These are phyloP conservation scores for Flaveria floridana DNA, from an alignment of 140 eudicot species.

Conservation along the genomic window DNA sequence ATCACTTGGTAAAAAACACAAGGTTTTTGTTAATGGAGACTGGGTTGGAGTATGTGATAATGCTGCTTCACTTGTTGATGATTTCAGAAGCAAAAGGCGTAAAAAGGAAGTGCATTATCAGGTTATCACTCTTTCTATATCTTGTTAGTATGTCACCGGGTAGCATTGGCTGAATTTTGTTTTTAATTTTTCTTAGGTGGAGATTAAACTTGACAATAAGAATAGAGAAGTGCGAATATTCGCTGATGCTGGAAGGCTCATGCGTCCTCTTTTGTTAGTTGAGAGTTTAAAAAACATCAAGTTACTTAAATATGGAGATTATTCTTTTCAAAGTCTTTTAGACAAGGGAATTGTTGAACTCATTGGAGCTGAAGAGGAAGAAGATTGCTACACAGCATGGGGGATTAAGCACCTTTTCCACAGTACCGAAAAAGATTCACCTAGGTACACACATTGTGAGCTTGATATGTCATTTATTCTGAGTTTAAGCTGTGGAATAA, in stretches of 20 bases:
- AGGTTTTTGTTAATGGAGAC: constrained; percentile 76
- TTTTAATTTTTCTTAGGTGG: constrained; percentile 48
- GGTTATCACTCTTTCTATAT: constrained; percentile 39
- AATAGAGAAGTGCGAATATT: constrained; percentile 77
- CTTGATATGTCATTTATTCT: constrained; percentile 67
- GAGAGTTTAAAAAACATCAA: constrained; percentile 52
- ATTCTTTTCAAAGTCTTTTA: constrained; percentile 63
- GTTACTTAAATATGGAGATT: constrained; percentile 40
- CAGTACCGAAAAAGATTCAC: constrained; percentile 39
- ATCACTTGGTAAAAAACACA: constrained; percentile 49
- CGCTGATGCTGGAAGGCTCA: constrained; percentile 88
- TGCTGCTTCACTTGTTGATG: constrained; percentile 63
- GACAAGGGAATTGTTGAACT: constrained; percentile 73
- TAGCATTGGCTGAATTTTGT: constrained; percentile 15
- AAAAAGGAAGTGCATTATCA: constrained; percentile 52
- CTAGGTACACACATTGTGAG: constrained; percentile 82
- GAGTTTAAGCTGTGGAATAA: constrained; percentile 76
- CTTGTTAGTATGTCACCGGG: constrained; percentile 2
- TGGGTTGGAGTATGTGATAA: constrained; percentile 76
- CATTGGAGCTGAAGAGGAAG: constrained; percentile 91
- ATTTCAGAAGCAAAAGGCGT: constrained; percentile 63
- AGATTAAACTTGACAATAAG: constrained; percentile 67
- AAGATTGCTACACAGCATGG: constrained; percentile 90
- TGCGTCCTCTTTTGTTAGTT: constrained; percentile 80
- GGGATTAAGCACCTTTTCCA: constrained; percentile 53